Percentiles rank a stretch among this genome's conserved stretches.
These are phyloP conservation scores for Ustilago cynodontis DNA, from an alignment of 1,284 basidiomycete genomes.

Conservation along the genomic window DNA sequence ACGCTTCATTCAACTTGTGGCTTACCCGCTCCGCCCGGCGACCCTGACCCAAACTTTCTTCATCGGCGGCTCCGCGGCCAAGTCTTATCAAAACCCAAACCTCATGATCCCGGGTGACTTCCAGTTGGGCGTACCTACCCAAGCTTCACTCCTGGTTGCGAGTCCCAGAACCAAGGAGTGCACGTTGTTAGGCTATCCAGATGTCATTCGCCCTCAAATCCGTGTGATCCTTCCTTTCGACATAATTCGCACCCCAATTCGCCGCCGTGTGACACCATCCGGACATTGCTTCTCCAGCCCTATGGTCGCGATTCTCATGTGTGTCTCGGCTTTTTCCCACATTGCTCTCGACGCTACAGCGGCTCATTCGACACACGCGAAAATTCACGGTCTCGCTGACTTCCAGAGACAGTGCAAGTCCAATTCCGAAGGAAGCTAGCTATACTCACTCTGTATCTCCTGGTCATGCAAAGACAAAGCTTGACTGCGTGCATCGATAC, in stretches of 20 bases:
- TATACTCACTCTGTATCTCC: too few species aligned
- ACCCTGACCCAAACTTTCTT: not conserved
- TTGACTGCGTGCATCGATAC: too few species aligned
- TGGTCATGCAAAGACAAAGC: too few species aligned
- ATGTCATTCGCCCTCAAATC: constrained; percentile 1
- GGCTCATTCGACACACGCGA: too few species aligned
- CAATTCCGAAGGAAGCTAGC: not conserved
- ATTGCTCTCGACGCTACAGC: not conserved
- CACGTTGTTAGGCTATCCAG: constrained; percentile 8
- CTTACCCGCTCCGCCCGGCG: not conserved
- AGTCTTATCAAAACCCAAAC: not conserved
- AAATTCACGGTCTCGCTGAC: too few species aligned
- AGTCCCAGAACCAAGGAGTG: not conserved
- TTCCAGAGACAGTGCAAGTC: too few species aligned
- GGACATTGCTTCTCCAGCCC: not conserved
- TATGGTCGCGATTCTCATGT: constrained; percentile 15
- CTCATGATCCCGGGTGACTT: not conserved
- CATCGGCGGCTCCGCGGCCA: constrained; percentile 9
- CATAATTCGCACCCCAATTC: not conserved
- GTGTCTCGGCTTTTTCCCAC: constrained; percentile 31
- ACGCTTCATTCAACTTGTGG: not conserved
- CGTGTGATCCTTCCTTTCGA: constrained; percentile 1
- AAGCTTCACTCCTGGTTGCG: not conserved
- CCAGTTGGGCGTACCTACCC: not conserved
- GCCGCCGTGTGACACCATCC: constrained; percentile 3